A percentile compares a stretch with the other conserved stretches of the same genome.
phyloP scores from a whole-genome alignment of 441 rosid species.

The Brassica hybrid region DNA sequence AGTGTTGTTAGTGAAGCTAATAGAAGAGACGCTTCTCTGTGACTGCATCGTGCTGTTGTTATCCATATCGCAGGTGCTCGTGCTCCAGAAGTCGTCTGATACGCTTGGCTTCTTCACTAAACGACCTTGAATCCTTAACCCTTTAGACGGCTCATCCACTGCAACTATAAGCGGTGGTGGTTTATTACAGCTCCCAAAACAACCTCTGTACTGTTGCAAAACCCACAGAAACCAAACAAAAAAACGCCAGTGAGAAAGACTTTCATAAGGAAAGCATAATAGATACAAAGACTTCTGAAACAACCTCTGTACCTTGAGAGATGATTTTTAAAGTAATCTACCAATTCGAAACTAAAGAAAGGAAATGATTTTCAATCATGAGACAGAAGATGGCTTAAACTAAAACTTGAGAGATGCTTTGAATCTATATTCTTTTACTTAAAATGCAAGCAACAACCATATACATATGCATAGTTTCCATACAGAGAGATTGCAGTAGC shows the following conservation, averaged over 20 bases:
- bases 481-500: background rate
- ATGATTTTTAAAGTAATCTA: background rate
- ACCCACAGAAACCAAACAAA: conserved; percentile 38
- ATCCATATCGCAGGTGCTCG: conserved; percentile 60
- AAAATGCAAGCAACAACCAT: conserved; percentile 38
- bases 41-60: conserved; percentile 47
- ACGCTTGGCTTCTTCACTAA: conserved; percentile 46
- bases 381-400: background rate
- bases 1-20: conserved; percentile 47
- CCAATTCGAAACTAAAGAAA: background rate
- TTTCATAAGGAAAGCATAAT: background rate
- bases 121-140: conserved; percentile 50
- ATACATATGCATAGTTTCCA: background rate
- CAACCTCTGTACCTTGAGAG: no score
- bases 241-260: conserved; percentile 42
- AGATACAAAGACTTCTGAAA: no score
- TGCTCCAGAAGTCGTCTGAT: conserved; percentile 62
- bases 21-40: conserved; percentile 60
- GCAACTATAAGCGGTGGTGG: conserved; percentile 50
- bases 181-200: conserved; percentile 72
- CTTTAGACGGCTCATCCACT: conserved; percentile 60
- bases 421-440: conserved; percentile 15
- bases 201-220: conserved; percentile 91
- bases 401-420: conserved; percentile 9
- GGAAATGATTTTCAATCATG: background rate